phyloP scores from a whole-genome alignment of 208 protist species.

The Acanthamoeba quina region DNA sequence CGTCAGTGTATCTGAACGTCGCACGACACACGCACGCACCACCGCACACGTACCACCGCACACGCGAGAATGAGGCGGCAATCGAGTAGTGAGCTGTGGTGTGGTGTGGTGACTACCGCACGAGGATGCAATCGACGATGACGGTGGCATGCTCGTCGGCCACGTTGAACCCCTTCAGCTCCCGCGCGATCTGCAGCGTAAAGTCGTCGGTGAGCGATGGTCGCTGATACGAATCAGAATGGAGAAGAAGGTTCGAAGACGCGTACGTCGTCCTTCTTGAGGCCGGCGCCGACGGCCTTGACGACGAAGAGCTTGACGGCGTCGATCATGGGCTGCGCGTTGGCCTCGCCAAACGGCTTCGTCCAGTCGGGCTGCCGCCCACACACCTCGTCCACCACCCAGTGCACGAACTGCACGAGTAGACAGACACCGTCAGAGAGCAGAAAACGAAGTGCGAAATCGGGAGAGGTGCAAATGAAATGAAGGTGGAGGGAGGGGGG shows the following conservation, averaged over 20 bases:
- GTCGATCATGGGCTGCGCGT: conserved; percentile 42
- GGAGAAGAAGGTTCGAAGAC: neutral
- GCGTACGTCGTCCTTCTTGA: conserved; percentile 44
- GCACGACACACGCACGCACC: neutral
- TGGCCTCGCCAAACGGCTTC: conserved; percentile 38
- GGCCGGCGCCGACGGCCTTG: conserved; percentile 4
- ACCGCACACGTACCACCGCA: neutral
- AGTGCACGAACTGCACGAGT: conserved; percentile 29
- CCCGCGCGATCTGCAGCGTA: neutral
- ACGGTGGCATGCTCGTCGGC: neutral
- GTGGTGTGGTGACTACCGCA: neutral
- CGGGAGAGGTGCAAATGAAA: neutral
- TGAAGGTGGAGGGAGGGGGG: neutral
- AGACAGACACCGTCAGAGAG: too few species aligned
- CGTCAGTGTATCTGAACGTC: neutral
- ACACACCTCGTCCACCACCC: conserved; percentile 20
- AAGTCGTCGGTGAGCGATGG: neutral
- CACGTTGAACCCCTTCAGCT: conserved; percentile 37
- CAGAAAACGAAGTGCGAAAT: neutral
- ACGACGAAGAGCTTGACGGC: conserved; percentile 16
- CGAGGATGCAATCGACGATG: conserved; percentile 24
- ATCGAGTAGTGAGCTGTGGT: neutral
- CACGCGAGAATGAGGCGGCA: too few species aligned
- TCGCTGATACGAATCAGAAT: neutral
- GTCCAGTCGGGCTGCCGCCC: conserved; percentile 41